Percentiles rank a stretch among this genome's conserved stretches.
phyloP scores from a whole-genome alignment of 345 rosid species.

The Firmiana major region DNA sequence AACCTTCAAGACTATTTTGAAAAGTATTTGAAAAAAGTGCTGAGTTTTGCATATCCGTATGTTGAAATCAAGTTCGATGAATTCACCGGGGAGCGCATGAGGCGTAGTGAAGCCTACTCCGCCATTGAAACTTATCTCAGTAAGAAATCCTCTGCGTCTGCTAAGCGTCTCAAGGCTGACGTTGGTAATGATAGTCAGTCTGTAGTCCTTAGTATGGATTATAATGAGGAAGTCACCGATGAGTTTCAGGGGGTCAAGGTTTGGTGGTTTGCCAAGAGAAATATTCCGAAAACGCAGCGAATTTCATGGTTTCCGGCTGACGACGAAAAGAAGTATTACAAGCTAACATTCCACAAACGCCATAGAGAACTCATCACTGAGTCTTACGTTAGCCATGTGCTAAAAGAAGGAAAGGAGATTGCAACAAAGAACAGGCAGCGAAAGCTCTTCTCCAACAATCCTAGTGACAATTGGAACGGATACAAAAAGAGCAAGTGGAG shows the following conservation, averaged over 20 bases:
- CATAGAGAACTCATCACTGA: conserved; percentile 28
- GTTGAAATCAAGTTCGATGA: conserved; percentile 41
- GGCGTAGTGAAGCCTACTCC: conserved; percentile 32
- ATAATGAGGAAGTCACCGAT: conserved; percentile 40
- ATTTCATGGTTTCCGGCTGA: conserved; percentile 3
- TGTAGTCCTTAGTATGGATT: conserved; percentile 41
- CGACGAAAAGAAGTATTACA: conserved; percentile 34
- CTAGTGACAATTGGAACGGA: conserved; percentile 23
- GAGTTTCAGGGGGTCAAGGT: conserved; percentile 36
- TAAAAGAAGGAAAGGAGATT: conserved; percentile 35
- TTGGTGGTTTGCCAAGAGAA: conserved; percentile 37
- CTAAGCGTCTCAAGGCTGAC: conserved; percentile 49
- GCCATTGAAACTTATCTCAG: conserved; percentile 42
- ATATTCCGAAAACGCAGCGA: neutral
- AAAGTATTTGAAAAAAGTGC: conserved; percentile 15
- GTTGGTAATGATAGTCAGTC: conserved; percentile 31
- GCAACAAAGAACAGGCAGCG: conserved; percentile 31
- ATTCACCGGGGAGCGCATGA: conserved; percentile 28
- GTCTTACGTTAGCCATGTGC: conserved; percentile 28
- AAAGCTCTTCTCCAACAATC: conserved; percentile 45
- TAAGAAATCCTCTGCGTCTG: conserved; percentile 28
- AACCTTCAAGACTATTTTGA: conserved; percentile 18
- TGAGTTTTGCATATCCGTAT: conserved; percentile 31
- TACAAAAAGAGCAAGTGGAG: conserved; percentile 33
- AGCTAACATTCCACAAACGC: conserved; percentile 39